Base-by-base conservation (phyloP, 106 monocot genomes). In the Allium cepa region DNA sequence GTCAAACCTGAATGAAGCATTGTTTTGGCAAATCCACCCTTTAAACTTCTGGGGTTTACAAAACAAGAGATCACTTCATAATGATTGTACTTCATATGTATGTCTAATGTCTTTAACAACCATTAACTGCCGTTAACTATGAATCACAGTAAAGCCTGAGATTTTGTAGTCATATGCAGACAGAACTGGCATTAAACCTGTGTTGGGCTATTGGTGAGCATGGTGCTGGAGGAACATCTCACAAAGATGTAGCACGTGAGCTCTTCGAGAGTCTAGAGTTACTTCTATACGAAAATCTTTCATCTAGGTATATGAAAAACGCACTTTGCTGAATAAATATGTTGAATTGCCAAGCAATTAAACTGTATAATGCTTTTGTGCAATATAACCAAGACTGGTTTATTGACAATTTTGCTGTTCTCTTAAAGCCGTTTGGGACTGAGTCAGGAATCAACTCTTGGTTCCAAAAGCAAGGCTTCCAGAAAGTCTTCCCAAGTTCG, bases 151-250 rank as follows among this genome's bases (percentile, higher is more conserved):
- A 26, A 67, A 49, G 17, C 28, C 53, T 67, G 67, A 67, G 14
- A 50, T 57, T 49, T 59, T 75, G 15, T 47, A 26, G 22, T 26
- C 57, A 56, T 47, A 50, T 47, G 45, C 81, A 95, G 88, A 92
- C 88, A 60, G 92, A 88, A 76, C 72, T 97, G 69, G 88, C 88
- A 57, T 70, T 97, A 70, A 77, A 92, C 55, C 79, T 97, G 64
- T 97, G 92, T 68, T 97, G 91, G 91, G 96, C 88, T 53, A 92
- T 97, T 77, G 92, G 96, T 18, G 96, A 92, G 77, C 82, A 92
- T 82, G 96, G 92, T 72, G 96, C 80, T 53, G 91, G 91, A 68
- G 92, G 92, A 9, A 72, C 59, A 70, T 71, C 82, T 59, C 70
- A 84, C 78, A 92, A 86, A 56, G 84, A 97, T 78, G 84, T 84